Base-by-base conservation (phyloP, 1,139 yeast species). In the Taphrina flavorubra region DNA sequence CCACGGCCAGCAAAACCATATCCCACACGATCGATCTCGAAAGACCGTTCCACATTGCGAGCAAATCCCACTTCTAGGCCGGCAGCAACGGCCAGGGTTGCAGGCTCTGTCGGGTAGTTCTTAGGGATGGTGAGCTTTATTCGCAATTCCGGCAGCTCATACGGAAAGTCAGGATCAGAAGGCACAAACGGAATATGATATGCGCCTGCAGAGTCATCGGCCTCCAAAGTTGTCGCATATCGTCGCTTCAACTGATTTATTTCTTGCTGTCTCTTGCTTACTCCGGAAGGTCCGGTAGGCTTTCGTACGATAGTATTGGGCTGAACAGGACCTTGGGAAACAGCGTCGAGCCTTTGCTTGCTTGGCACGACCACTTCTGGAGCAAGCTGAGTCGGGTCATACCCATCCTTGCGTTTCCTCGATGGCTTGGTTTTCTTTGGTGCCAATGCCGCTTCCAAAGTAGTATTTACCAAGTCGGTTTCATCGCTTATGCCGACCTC, bases 11-110 rank as follows among this genome's bases (percentile, higher is more conserved):
- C 59, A 53, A 44, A 44, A 2, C 61, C 67, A 39, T 36, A 36
- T 14, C 67, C 67, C 2, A 63, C 40, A 8, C 47, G 53, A 25
- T 63, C 67, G 14, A 14, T 77, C 10, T 82, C 85, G 76, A 86
- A 89, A 7, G 92, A 94, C 11, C 78, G 74, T 74, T 89, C 94
- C 14, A 89, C 80, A 73, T 88, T 88, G 16, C 84, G 81, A 14
- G 90, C 85, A 75, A 79, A 86, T 0, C 94, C 94, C 70, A 86
- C 79, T 0, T 94, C 92, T n/a, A 89, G 87, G 56, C 87, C 90
- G 36, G 83, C 88, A 63, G 86, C 79, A 5, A 89, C 88, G 25
- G 70, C 66, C 49, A 81, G 74, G 7, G 72, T 72, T 7, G 73
- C 73, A 6, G 68, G 66, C 6, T 65, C 53, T 51, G 77, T 73